These are phyloP conservation scores for Penicillium maclennaniae DNA, from an alignment of 495 filamentous ascomycete genomes.

Conservation along the genomic window DNA sequence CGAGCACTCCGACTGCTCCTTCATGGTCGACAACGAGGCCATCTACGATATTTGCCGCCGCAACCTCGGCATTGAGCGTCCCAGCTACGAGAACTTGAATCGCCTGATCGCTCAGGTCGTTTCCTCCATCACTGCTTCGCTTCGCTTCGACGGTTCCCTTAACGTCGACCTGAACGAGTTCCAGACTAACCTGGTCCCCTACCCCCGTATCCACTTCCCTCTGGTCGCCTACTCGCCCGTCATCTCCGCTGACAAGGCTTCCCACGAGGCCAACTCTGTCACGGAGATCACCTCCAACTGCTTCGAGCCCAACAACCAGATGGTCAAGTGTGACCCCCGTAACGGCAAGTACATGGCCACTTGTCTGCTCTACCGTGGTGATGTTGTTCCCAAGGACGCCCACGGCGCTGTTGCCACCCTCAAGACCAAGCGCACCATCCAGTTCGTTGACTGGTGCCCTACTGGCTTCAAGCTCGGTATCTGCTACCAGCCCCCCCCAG, in stretches of 20 bases:
- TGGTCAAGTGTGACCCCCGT: constrained; percentile 99
- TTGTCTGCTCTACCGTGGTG: constrained; percentile 95
- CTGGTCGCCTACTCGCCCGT: constrained; percentile 94
- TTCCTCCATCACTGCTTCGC: constrained; percentile 95
- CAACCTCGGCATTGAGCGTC: constrained; percentile 94
- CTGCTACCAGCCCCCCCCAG: constrained; percentile 96
- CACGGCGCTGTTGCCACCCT: constrained; percentile 86
- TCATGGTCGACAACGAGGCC: constrained; percentile 99
- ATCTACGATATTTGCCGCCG: constrained; percentile 99
- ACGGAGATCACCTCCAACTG: constrained; percentile 63
- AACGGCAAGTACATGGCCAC: constrained; percentile 99
- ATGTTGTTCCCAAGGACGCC: constrained; percentile 94
- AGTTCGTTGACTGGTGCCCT: constrained; percentile 99
- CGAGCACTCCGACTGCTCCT: constrained; percentile 98
- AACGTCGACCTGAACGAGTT: constrained; percentile 99
- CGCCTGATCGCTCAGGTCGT: constrained; percentile 98
- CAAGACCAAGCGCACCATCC: constrained; percentile 98
- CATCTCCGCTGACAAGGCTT: constrained; percentile 86
- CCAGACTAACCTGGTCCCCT: constrained; percentile 98
- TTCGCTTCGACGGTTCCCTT: constrained; percentile 97
- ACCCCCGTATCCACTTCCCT: constrained; percentile 98
- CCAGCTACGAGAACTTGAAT: constrained; percentile 97
- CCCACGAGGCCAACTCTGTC: constrained; percentile 81
- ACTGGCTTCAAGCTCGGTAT: constrained; percentile 99
- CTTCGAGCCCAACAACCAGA: constrained; percentile 86